phyloP scores from a whole-genome alignment of 2,329 filamentous ascomycete genomes.

The Albophoma yamanashiensis region DNA sequence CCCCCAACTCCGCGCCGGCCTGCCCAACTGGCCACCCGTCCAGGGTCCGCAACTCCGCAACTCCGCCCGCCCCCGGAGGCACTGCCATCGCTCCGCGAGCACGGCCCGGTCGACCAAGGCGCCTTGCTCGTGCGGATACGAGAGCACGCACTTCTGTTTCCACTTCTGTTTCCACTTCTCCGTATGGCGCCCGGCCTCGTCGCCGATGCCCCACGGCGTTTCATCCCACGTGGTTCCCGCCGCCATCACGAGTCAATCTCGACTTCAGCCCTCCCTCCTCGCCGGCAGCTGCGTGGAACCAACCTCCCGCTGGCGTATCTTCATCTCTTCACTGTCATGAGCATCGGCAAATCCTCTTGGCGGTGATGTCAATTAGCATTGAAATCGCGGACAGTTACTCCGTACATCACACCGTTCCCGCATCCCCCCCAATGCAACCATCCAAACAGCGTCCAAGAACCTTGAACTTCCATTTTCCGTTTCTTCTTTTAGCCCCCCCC shows the following conservation, averaged over 20 bases:
- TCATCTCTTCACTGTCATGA: too few relatives aligned
- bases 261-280: background rate
- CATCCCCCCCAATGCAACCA: background rate
- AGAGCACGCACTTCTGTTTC: too few relatives aligned
- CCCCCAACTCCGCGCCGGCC: background rate
- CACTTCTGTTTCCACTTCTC: background rate
- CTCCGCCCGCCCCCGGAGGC: background rate
- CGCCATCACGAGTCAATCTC: background rate
- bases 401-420: background rate
- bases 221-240: background rate
- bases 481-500: constrained; percentile 5
- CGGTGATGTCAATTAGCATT: background rate
- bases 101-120: background rate
- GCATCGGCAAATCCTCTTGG: background rate
- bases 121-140: background rate
- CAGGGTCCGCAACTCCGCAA: constrained; percentile 5
- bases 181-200: background rate
- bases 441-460: background rate
- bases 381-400: background rate
- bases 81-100: background rate
- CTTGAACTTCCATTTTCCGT: background rate
- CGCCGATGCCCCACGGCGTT: background rate
- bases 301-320: too few relatives aligned
- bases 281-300: background rate
- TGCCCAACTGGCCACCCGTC: background rate